Evolutionary conservation across 108 stramenopile species (phyloP).

Genomic region (Poteriospumella lacustris): DNA sequence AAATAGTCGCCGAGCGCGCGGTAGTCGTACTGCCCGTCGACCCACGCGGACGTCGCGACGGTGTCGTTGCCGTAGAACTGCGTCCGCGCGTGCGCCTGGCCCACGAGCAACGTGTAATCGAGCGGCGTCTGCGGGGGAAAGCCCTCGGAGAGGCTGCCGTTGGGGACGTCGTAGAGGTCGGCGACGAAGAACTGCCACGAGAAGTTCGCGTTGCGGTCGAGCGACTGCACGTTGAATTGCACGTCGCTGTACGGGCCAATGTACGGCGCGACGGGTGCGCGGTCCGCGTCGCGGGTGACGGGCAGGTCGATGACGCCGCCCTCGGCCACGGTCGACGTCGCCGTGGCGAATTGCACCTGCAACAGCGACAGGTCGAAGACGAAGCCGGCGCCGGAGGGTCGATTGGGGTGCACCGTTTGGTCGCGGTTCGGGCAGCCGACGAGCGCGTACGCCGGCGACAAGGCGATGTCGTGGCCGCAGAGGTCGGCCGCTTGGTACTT

Average conservation of each 20-base stretch:
- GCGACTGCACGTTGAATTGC: conserved; percentile 26
- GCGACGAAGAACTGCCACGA: conserved; percentile 41
- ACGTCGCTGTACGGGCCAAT: conserved; percentile 13
- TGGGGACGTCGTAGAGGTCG: conserved; percentile 37
- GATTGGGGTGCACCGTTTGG: conserved; percentile 37
- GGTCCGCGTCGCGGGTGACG: conserved; percentile 33
- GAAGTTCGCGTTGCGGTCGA: conserved; percentile 51
- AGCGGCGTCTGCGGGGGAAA: conserved; percentile 29
- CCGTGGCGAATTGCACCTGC: conserved; percentile 40
- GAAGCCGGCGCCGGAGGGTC: conserved; percentile 62
- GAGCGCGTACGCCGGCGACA: neutral
- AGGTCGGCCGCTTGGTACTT: neutral
- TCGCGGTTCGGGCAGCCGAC: conserved; percentile 59
- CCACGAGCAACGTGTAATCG: conserved; percentile 38
- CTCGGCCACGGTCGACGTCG: conserved; percentile 51
- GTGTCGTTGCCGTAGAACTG: conserved; percentile 56
- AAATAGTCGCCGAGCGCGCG: conserved; percentile 61
- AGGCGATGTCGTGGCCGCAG: neutral
- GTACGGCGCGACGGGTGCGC: conserved; percentile 20
- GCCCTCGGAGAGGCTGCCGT: neutral
- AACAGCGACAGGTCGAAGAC: conserved; percentile 57
- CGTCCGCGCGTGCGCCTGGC: conserved; percentile 40
- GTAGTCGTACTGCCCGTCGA: conserved; percentile 60
- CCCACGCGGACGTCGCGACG: conserved; percentile 37
- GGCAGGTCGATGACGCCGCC: conserved; percentile 44